These are phyloP conservation scores for Camelina sativa DNA, from an alignment of 345 rosid species.

Conservation along the genomic window DNA sequence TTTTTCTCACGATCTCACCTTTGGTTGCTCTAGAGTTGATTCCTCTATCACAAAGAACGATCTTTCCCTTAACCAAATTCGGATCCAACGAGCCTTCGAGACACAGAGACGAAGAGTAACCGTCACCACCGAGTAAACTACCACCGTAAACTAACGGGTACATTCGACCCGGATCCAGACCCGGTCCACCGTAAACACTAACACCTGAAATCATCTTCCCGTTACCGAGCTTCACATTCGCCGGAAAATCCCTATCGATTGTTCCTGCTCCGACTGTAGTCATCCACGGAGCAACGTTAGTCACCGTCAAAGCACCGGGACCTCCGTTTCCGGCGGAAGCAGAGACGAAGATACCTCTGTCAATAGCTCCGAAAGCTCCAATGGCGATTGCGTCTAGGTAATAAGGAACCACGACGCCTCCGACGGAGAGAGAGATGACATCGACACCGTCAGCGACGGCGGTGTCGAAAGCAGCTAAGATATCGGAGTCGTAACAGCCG, in stretches of 20 bases:
- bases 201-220: conserved; percentile 66
- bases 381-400: conserved; percentile 93
- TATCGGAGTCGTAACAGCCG: conserved; percentile 94
- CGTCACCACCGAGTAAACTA: conserved; percentile 60
- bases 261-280: conserved; percentile 88
- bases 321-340: conserved; percentile 96
- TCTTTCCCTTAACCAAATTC: conserved; percentile 61
- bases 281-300: conserved; percentile 89
- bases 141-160: conserved; percentile 78
- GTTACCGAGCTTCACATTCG: conserved; percentile 75
- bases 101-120: conserved; percentile 78
- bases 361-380: conserved; percentile 79
- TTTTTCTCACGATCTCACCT: conserved; percentile 78
- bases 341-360: conserved; percentile 76
- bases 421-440: conserved; percentile 84
- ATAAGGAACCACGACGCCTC: conserved; percentile 89
- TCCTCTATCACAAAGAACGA: conserved; percentile 86
- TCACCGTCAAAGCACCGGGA: conserved; percentile 80
- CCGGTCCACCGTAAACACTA: conserved; percentile 71
- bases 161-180: conserved; percentile 59
- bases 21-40: conserved; percentile 86
- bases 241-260: conserved; percentile 81
- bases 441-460: conserved; percentile 88
- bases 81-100: conserved; percentile 83
- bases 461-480: conserved; percentile 81